phyloP scores from a whole-genome alignment of 2,329 filamentous ascomycete species.

The Fusarium coicis region DNA sequence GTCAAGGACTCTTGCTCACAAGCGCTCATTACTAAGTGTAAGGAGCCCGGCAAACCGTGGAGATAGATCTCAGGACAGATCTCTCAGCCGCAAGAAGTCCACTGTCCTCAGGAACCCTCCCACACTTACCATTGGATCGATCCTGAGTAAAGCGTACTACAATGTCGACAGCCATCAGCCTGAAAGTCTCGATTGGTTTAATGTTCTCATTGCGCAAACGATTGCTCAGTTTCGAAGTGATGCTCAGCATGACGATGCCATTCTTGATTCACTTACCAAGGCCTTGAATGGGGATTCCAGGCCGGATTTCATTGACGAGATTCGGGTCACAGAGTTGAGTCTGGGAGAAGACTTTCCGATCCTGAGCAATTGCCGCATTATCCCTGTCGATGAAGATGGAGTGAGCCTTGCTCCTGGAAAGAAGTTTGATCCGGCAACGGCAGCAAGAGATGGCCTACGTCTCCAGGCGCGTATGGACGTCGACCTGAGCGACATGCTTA shows the following conservation, averaged over 20 bases:
- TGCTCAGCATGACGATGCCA: conserved; percentile 89
- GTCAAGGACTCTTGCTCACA: conserved; percentile 79
- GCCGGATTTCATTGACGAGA: conserved; percentile 92
- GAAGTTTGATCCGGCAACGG: conserved; percentile 63
- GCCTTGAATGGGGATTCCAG: conserved; percentile 87
- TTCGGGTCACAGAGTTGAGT: conserved; percentile 91
- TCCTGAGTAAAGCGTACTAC: conserved; percentile 97
- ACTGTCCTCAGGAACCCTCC: conserved; percentile 79
- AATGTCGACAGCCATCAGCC: conserved; percentile 95
- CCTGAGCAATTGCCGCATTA: conserved; percentile 97
- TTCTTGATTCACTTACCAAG: conserved; percentile 84
- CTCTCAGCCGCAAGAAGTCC: conserved; percentile 72
- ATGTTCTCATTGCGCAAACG: conserved; percentile 94
- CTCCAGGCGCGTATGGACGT: conserved; percentile 97
- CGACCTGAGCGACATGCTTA: conserved; percentile 95
- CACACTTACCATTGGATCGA: conserved; percentile 88
- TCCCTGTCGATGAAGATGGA: conserved; percentile 86
- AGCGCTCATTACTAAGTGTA: conserved; percentile 75
- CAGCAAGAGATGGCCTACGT: conserved; percentile 73
- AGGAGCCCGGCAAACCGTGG: conserved; percentile 57
- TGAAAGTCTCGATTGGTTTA: conserved; percentile 98
- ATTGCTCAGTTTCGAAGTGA: conserved; percentile 95
- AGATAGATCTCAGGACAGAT: conserved; percentile 55
- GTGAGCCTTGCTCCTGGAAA: conserved; percentile 63
- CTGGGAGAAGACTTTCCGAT: conserved; percentile 98